phyloP scores from a whole-genome alignment of 306 rosid genomes.

The Comarum palustre region DNA sequence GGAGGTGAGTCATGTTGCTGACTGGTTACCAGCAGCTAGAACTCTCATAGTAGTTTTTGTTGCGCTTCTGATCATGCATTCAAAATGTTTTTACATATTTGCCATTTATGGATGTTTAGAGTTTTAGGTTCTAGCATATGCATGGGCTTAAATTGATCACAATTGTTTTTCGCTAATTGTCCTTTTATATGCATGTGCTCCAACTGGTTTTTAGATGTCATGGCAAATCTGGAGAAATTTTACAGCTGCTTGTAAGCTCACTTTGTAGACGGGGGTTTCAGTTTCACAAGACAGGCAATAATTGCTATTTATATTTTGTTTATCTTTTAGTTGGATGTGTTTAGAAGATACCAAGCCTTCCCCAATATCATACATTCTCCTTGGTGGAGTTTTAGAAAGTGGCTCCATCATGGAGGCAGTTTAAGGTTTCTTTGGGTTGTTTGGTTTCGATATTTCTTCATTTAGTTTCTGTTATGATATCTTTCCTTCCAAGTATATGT shows the following conservation, averaged over 20 bases:
- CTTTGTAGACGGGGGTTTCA: conserved; percentile 73
- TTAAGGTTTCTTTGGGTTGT: conserved; percentile 10
- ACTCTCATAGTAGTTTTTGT: conserved; percentile 20
- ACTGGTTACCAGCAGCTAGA: conserved; percentile 19
- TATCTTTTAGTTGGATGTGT: conserved; percentile 36
- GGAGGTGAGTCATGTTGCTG: conserved; percentile 63
- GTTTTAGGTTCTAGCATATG: conserved; percentile 38
- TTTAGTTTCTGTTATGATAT: background rate
- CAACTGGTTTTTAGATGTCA: conserved; percentile 90
- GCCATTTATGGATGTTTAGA: conserved; percentile 44
- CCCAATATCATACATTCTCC: conserved; percentile 3
- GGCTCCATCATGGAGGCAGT: conserved; percentile 7
- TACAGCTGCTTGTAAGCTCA: conserved; percentile 86
- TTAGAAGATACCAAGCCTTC: conserved; percentile 36
- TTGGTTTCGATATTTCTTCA: background rate
- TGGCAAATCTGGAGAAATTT: conserved; percentile 87
- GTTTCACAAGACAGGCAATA: conserved; percentile 90
- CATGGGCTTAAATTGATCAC: conserved; percentile 45
- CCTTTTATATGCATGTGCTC: conserved; percentile 87
- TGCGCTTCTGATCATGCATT: conserved; percentile 31
- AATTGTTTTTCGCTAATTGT: conserved; percentile 55
- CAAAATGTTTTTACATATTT: conserved; percentile 26
- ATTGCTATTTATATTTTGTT: conserved; percentile 64
- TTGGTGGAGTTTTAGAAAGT: conserved; percentile 8
- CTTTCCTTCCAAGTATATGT: background rate